phyloP scores from a whole-genome alignment of 2,329 filamentous ascomycete species.

The Ophiostoma tasmaniense region DNA sequence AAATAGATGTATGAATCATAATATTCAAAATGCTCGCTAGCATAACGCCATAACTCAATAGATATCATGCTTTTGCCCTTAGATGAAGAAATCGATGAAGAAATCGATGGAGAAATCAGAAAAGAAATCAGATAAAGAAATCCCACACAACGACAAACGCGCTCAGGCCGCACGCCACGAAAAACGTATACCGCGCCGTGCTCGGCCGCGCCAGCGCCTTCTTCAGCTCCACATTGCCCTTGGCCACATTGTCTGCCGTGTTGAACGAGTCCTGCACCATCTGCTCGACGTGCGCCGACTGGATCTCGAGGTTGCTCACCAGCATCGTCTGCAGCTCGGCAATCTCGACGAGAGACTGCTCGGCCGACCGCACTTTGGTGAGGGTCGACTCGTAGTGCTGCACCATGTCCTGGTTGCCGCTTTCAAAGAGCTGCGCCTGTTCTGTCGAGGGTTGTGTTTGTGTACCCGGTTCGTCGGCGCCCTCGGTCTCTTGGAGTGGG shows the following conservation, averaged over 20 bases:
- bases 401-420: constrained; percentile 87
- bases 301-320: constrained; percentile 73
- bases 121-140: constrained; percentile 52
- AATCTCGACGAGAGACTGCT: constrained; percentile 87
- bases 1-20: no score
- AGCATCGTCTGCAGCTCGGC: constrained; percentile 85
- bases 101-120: no score
- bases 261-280: constrained; percentile 71
- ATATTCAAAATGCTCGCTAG: not conserved
- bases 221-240: constrained; percentile 86
- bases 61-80: no score
- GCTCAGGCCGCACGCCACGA: constrained; percentile 67
- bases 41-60: not conserved
- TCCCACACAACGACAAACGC: constrained; percentile 71
- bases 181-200: constrained; percentile 70
- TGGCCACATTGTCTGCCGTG: constrained; percentile 78
- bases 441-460: constrained; percentile 55
- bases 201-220: constrained; percentile 65
- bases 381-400: constrained; percentile 90
- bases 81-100: no score
- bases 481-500: not conserved
- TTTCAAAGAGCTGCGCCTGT: constrained; percentile 86
- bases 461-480: constrained; percentile 25
- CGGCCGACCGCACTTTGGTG: constrained; percentile 87
- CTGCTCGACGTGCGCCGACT: constrained; percentile 83